phyloP scores from a whole-genome alignment of 768 basidiomycete species.

The Mycena epipterygia region DNA sequence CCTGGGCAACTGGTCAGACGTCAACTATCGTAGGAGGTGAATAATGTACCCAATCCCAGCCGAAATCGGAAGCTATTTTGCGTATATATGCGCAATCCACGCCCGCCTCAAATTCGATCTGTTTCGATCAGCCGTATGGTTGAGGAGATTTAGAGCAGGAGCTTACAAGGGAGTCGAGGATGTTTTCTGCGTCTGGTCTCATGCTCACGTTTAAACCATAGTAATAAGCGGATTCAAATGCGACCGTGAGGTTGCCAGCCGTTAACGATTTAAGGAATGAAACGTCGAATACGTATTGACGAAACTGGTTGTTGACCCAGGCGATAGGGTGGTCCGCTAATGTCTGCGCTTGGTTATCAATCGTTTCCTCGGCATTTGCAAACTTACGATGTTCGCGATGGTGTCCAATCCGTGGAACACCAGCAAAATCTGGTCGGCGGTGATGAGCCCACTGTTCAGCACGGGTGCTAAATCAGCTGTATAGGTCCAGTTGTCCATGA shows the following conservation, averaged over 20 bases:
- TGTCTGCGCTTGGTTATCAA: conserved; percentile 48
- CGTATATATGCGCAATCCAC: conserved; percentile 62
- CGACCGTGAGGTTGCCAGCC: conserved; percentile 57
- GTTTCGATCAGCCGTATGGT: neutral
- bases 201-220: conserved; percentile 69
- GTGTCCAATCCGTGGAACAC: conserved; percentile 73
- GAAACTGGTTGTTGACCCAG: conserved; percentile 72
- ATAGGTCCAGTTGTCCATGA: conserved; percentile 71
- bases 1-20: conserved; percentile 46
- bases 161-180: conserved; percentile 47
- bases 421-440: conserved; percentile 51
- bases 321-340: conserved; percentile 65
- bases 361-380: neutral
- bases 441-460: conserved; percentile 40
- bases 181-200: conserved; percentile 59
- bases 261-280: conserved; percentile 54
- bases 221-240: conserved; percentile 65
- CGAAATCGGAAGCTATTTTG: conserved; percentile 68
- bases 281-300: conserved; percentile 67
- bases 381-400: conserved; percentile 66
- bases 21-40: neutral
- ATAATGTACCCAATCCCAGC: conserved; percentile 71
- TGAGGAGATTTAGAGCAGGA: neutral
- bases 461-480: conserved; percentile 66
- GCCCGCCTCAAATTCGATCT: conserved; percentile 62